Base-by-base conservation (phyloP, 2,329 filamentous ascomycete species). In the Scleromitrula shiraiana region DNA sequence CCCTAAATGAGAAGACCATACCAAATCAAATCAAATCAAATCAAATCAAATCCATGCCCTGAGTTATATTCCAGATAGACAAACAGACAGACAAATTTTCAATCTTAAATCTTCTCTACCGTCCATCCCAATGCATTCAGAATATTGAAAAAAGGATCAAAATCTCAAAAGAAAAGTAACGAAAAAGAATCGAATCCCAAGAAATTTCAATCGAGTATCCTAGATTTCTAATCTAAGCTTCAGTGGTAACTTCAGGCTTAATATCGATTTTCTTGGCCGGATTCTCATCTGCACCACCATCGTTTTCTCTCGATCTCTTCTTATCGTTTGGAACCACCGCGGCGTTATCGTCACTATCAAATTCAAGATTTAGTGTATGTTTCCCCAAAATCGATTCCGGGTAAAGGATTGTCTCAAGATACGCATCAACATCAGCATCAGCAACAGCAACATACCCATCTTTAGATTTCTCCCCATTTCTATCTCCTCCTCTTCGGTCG, bases 251-350 rank as follows among this genome's bases (percentile, higher is more conserved):
- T 40, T 58, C 59, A 12, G 53, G 15, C 52, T 62, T 61, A 51
- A 50, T 54, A 51, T 83, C 77, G 33, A 80, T 72, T 69, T 83
- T 83, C 72, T 83, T 83, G 17, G 77, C 71, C 3, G 76, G 68
- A 24, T 71, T 75, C 49, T 70, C 70, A n/a, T 62, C 67, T 5
- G 62, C 56, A 24, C 58, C 63, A 24, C 75, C 75, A 7, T 75
- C 75, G 7, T 77, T 75, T 49, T 67, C 62, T 41, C 63, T 58
- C 46, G 62, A 56, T 41, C 63, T 56, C 53, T 63, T 63, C 51
- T 64, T 62, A 39, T 64, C 42, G 24, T 46, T 50, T 44, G 22
- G 20, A 17, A 15, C 9, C 9, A 26, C 19, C 19, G 29, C 36
- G 1, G 42, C 57, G 30, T 50, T 53, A n/a, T 41, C 42, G 6